phyloP scores from a whole-genome alignment of 352 stramenopile species.

The Pythium grandisporangium region DNA sequence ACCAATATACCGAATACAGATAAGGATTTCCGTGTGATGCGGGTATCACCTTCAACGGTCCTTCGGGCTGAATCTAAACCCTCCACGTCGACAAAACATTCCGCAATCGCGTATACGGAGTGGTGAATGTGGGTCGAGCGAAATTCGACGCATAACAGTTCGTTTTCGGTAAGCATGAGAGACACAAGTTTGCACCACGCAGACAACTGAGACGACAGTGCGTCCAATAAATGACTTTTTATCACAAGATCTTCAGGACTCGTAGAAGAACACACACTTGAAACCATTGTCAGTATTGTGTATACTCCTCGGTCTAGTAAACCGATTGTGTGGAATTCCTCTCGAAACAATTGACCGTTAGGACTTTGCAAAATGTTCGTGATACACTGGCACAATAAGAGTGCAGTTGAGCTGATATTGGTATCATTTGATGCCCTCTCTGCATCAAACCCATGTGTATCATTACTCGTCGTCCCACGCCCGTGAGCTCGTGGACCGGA shows the following conservation, averaged over 20 bases:
- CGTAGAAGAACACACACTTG: conserved; percentile 22
- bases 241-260: too few relatives aligned
- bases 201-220: conserved; percentile 23
- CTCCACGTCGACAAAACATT: too few relatives aligned
- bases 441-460: too few relatives aligned
- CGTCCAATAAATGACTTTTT: too few relatives aligned
- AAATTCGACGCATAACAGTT: conserved; percentile 31
- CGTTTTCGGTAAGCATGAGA: conserved; percentile 47
- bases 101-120: conserved; percentile 46
- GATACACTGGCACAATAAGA: conserved; percentile 45
- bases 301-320: conserved; percentile 61
- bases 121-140: conserved; percentile 43
- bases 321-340: conserved; percentile 43
- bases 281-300: conserved; percentile 33
- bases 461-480: too few relatives aligned
- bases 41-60: too few relatives aligned
- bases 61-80: too few relatives aligned
- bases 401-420: conserved; percentile 16
- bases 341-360: conserved; percentile 20
- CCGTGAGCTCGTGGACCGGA: neutral
- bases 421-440: too few relatives aligned
- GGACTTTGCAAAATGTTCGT: conserved; percentile 48
- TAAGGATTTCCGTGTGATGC: too few relatives aligned
- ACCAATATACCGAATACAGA: conserved; percentile 35
- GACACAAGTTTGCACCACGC: conserved; percentile 29